Evolutionary conservation across 2,329 filamentous ascomycete species (phyloP).

Genomic region (Trichophyton schoenleinii): DNA sequence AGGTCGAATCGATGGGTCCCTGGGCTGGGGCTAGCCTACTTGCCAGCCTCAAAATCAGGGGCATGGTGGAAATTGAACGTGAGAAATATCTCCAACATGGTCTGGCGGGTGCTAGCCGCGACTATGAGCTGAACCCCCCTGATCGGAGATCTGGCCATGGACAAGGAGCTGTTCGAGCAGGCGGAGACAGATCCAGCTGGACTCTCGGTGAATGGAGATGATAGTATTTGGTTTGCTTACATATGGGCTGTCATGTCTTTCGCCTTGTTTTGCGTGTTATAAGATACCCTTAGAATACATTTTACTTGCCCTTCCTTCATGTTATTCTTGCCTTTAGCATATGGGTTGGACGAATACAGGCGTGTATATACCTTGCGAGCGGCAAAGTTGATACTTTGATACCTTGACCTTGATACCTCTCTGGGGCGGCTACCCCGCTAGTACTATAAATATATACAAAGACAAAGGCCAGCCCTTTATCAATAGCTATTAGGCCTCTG

Average conservation of each 20-base stretch:
- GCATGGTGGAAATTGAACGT: slow-evolving; percentile 51
- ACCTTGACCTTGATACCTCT: neutral
- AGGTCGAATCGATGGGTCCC: slow-evolving; percentile 48
- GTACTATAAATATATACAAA: too few relatives aligned
- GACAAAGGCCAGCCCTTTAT: too few relatives aligned
- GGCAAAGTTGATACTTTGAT: neutral
- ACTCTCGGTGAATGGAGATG: slow-evolving; percentile 35
- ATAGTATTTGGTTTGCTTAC: neutral
- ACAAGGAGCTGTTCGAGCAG: slow-evolving; percentile 19
- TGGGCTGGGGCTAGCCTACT: slow-evolving; percentile 55
- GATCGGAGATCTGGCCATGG: slow-evolving; percentile 29
- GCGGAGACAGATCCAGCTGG: slow-evolving; percentile 37
- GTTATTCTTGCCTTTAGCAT: neutral
- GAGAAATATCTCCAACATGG: slow-evolving; percentile 48
- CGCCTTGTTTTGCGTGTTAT: neutral
- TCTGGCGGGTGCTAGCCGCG: slow-evolving; percentile 34
- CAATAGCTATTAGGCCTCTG: too few relatives aligned
- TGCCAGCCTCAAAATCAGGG: slow-evolving; percentile 46
- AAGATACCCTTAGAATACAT: neutral
- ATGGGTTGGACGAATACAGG: neutral
- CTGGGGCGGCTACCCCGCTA: too few relatives aligned
- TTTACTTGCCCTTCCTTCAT: neutral
- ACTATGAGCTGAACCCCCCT: slow-evolving; percentile 25
- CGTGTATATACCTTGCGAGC: neutral
- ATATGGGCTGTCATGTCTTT: neutral